Conservation (phyloP, 192 early-diverging fungal genomes). For the Umbelopsis ramanniana region DNA sequence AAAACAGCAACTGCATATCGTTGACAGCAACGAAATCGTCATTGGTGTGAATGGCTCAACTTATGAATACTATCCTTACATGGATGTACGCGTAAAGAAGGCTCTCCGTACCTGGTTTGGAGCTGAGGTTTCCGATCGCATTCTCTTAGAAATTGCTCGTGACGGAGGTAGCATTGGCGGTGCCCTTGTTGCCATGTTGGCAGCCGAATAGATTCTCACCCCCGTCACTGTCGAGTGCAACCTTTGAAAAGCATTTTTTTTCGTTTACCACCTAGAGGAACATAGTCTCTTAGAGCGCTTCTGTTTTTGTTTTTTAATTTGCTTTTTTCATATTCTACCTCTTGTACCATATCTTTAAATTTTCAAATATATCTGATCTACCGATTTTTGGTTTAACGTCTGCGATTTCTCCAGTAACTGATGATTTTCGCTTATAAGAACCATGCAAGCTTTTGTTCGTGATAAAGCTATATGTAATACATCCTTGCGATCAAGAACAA, state of each 20-base stretch:
- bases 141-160: constrained; percentile 71
- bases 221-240: too few relatives aligned
- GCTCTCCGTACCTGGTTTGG: constrained; percentile 79
- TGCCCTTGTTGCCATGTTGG: constrained; percentile 70
- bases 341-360: not conserved
- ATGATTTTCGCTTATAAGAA: too few relatives aligned
- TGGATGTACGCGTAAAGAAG: constrained; percentile 75
- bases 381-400: too few relatives aligned
- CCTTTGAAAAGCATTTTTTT: not conserved
- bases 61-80: constrained; percentile 90
- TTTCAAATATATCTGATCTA: not conserved
- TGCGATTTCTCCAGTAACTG: too few relatives aligned
- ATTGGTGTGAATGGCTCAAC: constrained; percentile 92
- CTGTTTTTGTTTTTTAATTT: not conserved
- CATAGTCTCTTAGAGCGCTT: not conserved
- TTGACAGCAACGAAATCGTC: constrained; percentile 54
- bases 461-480: too few relatives aligned
- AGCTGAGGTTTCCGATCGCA: constrained; percentile 67
- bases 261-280: not conserved
- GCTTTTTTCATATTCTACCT: not conserved
- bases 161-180: constrained; percentile 83
- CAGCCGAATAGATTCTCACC: not conserved
- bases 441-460: too few relatives aligned
- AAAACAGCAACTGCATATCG: constrained; percentile 27
- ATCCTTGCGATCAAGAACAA: too few relatives aligned